Evolutionary conservation across 1,139 yeast genomes (phyloP), one percentile per base, ranked within the genome.

Genomic region (Ogataea hybrid): DNA sequence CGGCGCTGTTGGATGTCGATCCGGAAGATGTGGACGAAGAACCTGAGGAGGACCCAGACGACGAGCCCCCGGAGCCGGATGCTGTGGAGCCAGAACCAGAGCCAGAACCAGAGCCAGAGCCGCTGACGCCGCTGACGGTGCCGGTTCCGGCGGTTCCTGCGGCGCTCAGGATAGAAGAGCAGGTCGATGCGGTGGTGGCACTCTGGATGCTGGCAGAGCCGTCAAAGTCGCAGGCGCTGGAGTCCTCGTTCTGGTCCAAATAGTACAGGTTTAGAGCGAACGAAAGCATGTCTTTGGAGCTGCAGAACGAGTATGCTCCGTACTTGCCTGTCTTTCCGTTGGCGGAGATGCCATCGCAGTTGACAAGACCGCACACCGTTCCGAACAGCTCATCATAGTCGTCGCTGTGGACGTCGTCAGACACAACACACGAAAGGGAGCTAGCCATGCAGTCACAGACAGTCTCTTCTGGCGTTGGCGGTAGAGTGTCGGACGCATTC

Each of bases 401-500:
- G 8, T 67, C 67, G 16, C 56, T 48, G 49, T 60, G 64, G 39
- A 79, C 81, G 37, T 57, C 61, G 47, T 59, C 64, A 39, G 61
- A 61, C 44, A 78, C 75, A 45, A 74, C 77, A 67, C 86, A 80
- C 32, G 63, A 51, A 46, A 77, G 68, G 28, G 83, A 67, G 28
- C 59, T 51, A 31, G 62, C 47, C 69, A 77, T 63, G 62, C 89
- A 83, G 56, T 71, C 67, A 66, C 89, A 83, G 46, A 75, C 67
- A 31, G 66, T 71, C 51, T 74, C 63, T 57, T 82, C 75, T 35
- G 89, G 89, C 44, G 85, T 78, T 51, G 88, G 88, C 41, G 89
- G 89, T 58, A 83, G 70, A 23, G 59, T 61, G 40, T 75, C 67
- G 35, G 73, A 63, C 32, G 84, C 85, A 47, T 60, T 59, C 84